phyloP scores from a whole-genome alignment of 1,139 yeast species.

The Zhuliangozyma blackwelliae region DNA sequence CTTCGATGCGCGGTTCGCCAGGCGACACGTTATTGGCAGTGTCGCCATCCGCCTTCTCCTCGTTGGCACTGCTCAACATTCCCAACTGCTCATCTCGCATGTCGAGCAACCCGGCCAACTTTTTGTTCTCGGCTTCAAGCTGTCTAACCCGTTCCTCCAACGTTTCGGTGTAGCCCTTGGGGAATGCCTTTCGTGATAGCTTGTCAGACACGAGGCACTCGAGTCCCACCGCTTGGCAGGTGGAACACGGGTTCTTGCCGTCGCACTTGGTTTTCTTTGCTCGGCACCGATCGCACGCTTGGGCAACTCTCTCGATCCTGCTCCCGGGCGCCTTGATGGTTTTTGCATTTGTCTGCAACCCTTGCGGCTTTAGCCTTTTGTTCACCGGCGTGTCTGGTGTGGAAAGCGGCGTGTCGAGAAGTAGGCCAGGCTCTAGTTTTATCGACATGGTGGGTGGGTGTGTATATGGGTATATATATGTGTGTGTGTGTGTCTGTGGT shows the following conservation, averaged over 20 bases:
- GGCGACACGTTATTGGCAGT: background rate
- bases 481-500: too few species aligned
- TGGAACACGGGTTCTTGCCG: conserved; percentile 53
- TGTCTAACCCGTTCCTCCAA: conserved; percentile 44
- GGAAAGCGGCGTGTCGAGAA: background rate
- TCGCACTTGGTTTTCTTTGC: conserved; percentile 76
- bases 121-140: conserved; percentile 40
- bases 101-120: conserved; percentile 48
- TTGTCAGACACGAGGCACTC: conserved; percentile 46
- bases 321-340: conserved; percentile 64
- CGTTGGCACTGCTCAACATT: conserved; percentile 14
- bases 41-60: background rate
- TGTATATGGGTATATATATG: too few species aligned
- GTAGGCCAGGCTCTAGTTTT: too few species aligned
- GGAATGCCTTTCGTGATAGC: conserved; percentile 41
- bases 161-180: conserved; percentile 49
- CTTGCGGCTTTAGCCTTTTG: conserved; percentile 11
- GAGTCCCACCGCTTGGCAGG: conserved; percentile 40
- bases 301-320: conserved; percentile 59
- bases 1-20: too few species aligned
- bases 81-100: conserved; percentile 58
- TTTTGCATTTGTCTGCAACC: conserved; percentile 31
- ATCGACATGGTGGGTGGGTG: too few species aligned
- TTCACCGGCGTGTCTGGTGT: background rate
- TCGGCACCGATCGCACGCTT: conserved; percentile 84